Base-by-base conservation (phyloP, 768 basidiomycete genomes). In the Boletus reticulatus region DNA sequence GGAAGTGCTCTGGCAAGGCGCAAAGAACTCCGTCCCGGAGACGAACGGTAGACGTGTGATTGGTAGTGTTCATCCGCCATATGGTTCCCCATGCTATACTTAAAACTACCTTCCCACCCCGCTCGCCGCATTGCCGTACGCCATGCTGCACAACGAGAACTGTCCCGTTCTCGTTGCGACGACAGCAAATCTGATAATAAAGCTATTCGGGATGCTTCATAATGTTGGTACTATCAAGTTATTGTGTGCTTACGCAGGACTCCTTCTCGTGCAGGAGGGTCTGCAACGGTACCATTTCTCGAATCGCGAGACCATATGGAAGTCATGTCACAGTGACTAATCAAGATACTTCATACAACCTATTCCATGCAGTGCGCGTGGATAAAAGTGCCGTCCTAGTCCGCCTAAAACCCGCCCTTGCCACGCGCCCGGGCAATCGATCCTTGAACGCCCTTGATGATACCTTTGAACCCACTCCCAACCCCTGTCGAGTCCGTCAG, bases 391-490 rank as follows among this genome's bases (percentile, higher is more conserved):
- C 9, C 38, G 14, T 39, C 38, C 38, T n/a, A n/a, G n/a, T 24
- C 46, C 29, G 36, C 19, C 57, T 66, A 75, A 62, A 74, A 73
- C 36, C 76, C 77, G 32, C 76, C 77, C 51, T 63, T 73, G 36
- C 78, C 79, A 57, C 73, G 67, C 31, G 72, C 78, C 6, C 79
- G 66, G 45, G 73, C 72, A 24, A 80, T 72, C 1, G 74, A 76
- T 4, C 76, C 79, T 8, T 69, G 62, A 12, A 80, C 60, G 6
- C 78, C 79, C 55, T 75, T 79, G 9, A 77, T 67, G 44, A 75
- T 69, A 0, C 75, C 78, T 20, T 68, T 69, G 9, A 67, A 54
- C 13, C 77, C 78, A 17, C 68, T 69, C 32, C 72, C 71, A 7
- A 74, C 63, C 2, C 74, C 71, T 39, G 73, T 77, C 36, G 75